phyloP scores from a whole-genome alignment of 139 green algal species.

The Microglena sp. region DNA sequence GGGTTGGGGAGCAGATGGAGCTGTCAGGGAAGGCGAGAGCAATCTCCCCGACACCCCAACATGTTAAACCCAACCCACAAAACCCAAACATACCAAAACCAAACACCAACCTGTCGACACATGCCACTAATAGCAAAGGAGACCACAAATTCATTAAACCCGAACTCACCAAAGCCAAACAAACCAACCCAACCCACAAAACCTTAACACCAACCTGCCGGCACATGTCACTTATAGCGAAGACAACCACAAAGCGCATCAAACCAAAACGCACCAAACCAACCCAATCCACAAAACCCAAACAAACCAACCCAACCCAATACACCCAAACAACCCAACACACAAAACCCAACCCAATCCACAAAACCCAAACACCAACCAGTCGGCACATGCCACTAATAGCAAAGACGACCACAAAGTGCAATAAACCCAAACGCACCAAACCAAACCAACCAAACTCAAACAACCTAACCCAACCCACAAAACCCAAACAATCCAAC shows the following conservation, averaged over 20 bases:
- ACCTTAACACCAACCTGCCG: background rate
- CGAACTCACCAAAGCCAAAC: background rate
- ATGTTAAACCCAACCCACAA: background rate
- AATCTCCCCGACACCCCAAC: background rate
- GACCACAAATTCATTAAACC: background rate
- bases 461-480: background rate
- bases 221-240: background rate
- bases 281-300: background rate
- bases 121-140: background rate
- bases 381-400: conserved; percentile 42
- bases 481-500: too few relatives aligned
- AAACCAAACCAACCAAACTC: too few relatives aligned
- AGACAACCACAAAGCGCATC: background rate
- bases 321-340: background rate
- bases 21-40: background rate
- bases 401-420: conserved; percentile 50
- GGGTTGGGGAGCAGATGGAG: background rate
- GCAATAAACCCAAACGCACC: too few relatives aligned
- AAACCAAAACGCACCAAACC: background rate
- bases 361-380: conserved; percentile 31
- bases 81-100: background rate
- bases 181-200: background rate
- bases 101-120: background rate
- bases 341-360: background rate
- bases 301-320: background rate